These are phyloP conservation scores for Casaregolazyma suthepensis DNA, from an alignment of 1,139 yeast genomes.

Conservation along the genomic window DNA sequence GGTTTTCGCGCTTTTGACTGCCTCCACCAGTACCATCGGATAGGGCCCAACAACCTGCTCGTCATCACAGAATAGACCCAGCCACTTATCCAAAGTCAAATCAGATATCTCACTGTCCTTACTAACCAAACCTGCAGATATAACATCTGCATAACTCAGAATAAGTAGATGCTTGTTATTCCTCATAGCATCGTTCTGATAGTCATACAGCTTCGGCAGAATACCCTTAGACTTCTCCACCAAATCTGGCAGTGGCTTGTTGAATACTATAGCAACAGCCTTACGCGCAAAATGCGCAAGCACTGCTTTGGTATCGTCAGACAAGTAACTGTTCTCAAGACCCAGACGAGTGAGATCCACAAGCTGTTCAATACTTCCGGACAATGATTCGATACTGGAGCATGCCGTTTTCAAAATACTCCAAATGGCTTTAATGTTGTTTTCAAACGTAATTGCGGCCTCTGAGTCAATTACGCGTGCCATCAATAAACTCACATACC, in stretches of 20 bases:
- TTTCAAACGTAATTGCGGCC: neutral
- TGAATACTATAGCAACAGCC: neutral
- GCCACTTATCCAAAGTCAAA: slow-evolving; percentile 12
- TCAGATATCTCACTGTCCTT: slow-evolving; percentile 2
- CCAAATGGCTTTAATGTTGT: neutral
- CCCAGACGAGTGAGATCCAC: neutral
- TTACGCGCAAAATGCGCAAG: neutral
- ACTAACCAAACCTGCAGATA: slow-evolving; percentile 10
- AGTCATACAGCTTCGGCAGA: neutral
- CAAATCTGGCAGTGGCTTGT: neutral
- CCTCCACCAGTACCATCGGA: slow-evolving; percentile 11
- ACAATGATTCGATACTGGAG: neutral
- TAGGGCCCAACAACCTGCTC: slow-evolving; percentile 12
- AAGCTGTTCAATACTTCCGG: neutral
- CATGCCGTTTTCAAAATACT: neutral
- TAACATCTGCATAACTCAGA: slow-evolving; percentile 1
- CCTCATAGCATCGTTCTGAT: neutral
- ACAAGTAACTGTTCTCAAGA: neutral
- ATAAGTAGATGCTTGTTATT: neutral
- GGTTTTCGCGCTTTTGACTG: slow-evolving; percentile 9
- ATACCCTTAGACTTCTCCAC: neutral
- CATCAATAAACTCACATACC: neutral
- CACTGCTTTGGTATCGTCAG: neutral
- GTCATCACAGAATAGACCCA: slow-evolving; percentile 7
- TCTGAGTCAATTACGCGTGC: neutral